Evolutionary conservation across 768 basidiomycete species (phyloP), one percentile per base, ranked within the genome.

Genomic region (Macrolepiota albuminosa): DNA sequence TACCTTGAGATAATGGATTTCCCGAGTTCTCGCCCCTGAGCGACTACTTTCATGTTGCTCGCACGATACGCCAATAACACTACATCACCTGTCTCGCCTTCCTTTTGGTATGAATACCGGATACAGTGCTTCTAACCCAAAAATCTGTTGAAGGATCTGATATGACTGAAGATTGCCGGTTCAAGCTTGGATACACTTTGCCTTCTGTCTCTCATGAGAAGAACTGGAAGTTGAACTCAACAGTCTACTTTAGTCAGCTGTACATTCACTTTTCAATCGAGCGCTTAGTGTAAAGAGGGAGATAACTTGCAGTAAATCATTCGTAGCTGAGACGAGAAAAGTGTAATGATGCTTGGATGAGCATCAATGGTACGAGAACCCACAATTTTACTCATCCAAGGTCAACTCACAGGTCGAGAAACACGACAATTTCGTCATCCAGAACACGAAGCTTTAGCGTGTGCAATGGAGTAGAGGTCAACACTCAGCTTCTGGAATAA

Each of bases 261-360:
- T 31, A 61, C 21, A 26, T 56, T 61, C 51, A 37, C 47, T 39
- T 31, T 55, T 63, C 9, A 49, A 57, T 60, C 56, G 49, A 14
- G 14, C 40, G 47, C n/a, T 34, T n/a, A 26, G 26, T 36, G 29
- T 56, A 48, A 56, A 54, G 26, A 47, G 24, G 26, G 24, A 46
- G 13, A 10, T 34, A 24, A 14, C 42, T 21, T 18, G 11, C 26
- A 48, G 39, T 21, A 34, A 11, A 47, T 37, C 24, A 33, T 45
- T 56, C 21, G 31, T 29, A 16, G 11, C 18, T 57, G 1, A 34
- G 31, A 31, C 11, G 16, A 33, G 14, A n/a, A 13, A 43, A 66
- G 59, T 72, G 72, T 45, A 63, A 65, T 36, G 65, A 64, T 21
- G 70, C 70, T 39, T 70, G 69, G 69, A 60, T 73, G 31, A 74